Conservation (phyloP, 1,284 basidiomycete genomes). For the Polyporus tsugae region DNA sequence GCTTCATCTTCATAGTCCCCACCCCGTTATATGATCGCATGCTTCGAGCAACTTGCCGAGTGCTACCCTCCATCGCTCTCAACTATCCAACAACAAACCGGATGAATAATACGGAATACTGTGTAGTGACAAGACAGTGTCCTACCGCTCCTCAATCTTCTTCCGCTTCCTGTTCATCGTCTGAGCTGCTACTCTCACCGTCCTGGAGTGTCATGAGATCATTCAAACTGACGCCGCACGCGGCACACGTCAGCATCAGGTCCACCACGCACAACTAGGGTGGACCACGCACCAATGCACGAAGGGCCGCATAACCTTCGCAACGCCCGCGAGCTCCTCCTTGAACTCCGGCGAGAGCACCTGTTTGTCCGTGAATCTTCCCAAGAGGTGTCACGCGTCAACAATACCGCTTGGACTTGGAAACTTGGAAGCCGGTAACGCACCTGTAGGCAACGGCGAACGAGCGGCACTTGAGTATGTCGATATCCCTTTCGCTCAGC, state of each 20-base stretch:
- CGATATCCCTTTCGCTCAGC: conserved; percentile 73
- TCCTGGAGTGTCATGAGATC: conserved; percentile 65
- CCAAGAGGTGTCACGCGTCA: not conserved
- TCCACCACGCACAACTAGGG: not conserved
- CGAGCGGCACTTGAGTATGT: conserved; percentile 84
- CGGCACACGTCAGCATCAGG: conserved; percentile 7
- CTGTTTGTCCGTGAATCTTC: conserved; percentile 80
- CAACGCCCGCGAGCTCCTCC: conserved; percentile 64
- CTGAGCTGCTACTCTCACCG: conserved; percentile 43
- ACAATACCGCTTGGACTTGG: not conserved
- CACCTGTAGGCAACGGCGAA: conserved; percentile 77
- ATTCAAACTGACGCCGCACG: conserved; percentile 59
- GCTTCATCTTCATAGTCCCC: too few species aligned
- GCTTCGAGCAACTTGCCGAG: too few species aligned
- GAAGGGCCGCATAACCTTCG: conserved; percentile 72
- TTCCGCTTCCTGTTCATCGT: conserved; percentile 23
- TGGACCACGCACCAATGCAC: conserved; percentile 75
- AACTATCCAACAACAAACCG: not conserved
- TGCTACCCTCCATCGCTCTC: too few species aligned
- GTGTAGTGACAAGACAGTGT: not conserved
- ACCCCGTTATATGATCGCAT: too few species aligned
- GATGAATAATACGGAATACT: not conserved
- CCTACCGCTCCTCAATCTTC: not conserved
- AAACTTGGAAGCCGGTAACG: conserved; percentile 34
- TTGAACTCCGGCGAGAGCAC: conserved; percentile 75